These are phyloP conservation scores for Syncephalastrum contaminatum DNA, from an alignment of 371 early-diverging fungal species.

Conservation along the genomic window DNA sequence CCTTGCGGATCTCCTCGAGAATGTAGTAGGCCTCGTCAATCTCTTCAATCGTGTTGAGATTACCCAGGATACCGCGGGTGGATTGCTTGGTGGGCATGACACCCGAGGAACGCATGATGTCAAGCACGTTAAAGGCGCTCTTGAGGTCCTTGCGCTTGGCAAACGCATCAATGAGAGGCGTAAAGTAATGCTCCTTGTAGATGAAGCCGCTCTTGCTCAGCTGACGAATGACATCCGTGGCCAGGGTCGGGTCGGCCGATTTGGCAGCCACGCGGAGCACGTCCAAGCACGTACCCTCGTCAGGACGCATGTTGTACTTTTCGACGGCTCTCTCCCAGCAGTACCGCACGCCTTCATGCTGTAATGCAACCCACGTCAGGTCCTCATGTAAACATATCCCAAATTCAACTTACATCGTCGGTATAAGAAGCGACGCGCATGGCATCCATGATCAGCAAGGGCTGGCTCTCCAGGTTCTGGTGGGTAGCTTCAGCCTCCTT, in stretches of 20 bases:
- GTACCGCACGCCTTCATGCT: conserved; percentile 37
- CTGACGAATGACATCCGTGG: conserved; percentile 58
- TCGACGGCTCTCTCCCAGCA: conserved; percentile 55
- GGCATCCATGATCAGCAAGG: conserved; percentile 46
- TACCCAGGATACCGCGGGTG: conserved; percentile 31
- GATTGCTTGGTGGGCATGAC: conserved; percentile 42
- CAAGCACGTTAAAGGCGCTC: conserved; percentile 64
- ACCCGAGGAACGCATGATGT: conserved; percentile 63
- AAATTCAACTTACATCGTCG: conserved; percentile 31
- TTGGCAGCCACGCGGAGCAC: conserved; percentile 64
- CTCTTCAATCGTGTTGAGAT: conserved; percentile 20
- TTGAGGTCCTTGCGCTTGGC: conserved; percentile 51
- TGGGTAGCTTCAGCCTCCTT: conserved; percentile 49
- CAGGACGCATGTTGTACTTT: conserved; percentile 39
- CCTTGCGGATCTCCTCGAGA: conserved; percentile 50
- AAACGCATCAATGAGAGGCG: conserved; percentile 71
- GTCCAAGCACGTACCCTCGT: conserved; percentile 65
- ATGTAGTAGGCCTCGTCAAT: conserved; percentile 54
- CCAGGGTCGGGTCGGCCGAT: conserved; percentile 53
- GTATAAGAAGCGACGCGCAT: conserved; percentile 44
- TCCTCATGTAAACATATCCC: neutral
- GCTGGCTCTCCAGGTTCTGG: conserved; percentile 38
- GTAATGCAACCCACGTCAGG: neutral
- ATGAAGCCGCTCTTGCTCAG: conserved; percentile 53
- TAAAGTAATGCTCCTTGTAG: conserved; percentile 67